A percentile compares a stretch with the other conserved stretches of the same genome.
phyloP scores from a whole-genome alignment of 352 stramenopile species.

The Phytophthora vignae region DNA sequence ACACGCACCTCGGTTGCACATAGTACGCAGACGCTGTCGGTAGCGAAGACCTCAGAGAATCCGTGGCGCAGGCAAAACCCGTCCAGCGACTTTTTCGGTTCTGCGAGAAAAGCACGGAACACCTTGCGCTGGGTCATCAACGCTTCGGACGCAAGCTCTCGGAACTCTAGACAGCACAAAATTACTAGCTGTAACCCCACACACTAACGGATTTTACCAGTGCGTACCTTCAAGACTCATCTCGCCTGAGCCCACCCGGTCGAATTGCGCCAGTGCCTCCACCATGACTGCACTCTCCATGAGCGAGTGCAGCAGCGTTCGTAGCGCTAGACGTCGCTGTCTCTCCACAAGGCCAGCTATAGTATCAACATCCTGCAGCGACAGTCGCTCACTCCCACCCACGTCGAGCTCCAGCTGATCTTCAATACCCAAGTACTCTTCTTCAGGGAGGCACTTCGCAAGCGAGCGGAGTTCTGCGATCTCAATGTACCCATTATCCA shows the following conservation, averaged over 20 bases:
- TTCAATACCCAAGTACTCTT: slow-evolving; percentile 6
- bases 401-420: slow-evolving; percentile 26
- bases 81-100: slow-evolving; percentile 39
- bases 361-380: slow-evolving; percentile 20
- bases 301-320: slow-evolving; percentile 47
- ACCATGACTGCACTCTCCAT: slow-evolving; percentile 53
- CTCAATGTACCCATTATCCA: slow-evolving; percentile 69
- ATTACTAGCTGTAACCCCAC: neutral
- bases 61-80: slow-evolving; percentile 74
- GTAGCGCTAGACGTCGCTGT: slow-evolving; percentile 29
- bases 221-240: slow-evolving; percentile 65
- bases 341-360: slow-evolving; percentile 39
- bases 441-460: slow-evolving; percentile 40
- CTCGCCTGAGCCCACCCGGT: slow-evolving; percentile 56
- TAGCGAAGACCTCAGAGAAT: slow-evolving; percentile 39
- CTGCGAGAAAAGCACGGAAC: slow-evolving; percentile 41
- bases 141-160: slow-evolving; percentile 46
- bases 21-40: slow-evolving; percentile 58
- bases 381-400: slow-evolving; percentile 32
- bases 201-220: neutral
- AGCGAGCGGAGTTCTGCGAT: slow-evolving; percentile 77
- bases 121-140: slow-evolving; percentile 39
- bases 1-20: slow-evolving; percentile 57
- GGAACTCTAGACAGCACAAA: slow-evolving; percentile 50
- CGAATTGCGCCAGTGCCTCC: slow-evolving; percentile 56